Evolutionary conservation across 2,329 filamentous ascomycete species (phyloP).

Genomic region (Colletotrichum noveboracense): DNA sequence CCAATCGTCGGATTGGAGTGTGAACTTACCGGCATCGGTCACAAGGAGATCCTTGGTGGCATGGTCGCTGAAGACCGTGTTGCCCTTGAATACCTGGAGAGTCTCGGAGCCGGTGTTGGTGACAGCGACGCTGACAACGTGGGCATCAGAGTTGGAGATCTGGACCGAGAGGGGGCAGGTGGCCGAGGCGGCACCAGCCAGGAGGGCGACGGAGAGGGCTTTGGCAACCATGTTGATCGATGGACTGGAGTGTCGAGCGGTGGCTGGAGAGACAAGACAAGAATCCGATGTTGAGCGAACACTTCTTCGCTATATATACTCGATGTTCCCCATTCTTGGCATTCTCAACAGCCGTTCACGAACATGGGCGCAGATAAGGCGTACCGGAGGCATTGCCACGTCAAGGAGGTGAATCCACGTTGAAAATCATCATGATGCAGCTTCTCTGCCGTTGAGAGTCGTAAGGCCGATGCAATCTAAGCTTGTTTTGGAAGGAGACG

Average conservation of each 20-base stretch:
- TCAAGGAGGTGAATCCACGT: constrained; percentile 1
- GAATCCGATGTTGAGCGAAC: background rate
- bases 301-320: background rate
- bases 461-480: background rate
- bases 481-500: constrained; percentile 3
- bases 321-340: background rate
- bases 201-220: constrained; percentile 9
- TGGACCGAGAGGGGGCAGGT: constrained; percentile 14
- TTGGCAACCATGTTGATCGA: constrained; percentile 13
- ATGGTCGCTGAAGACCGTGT: constrained; percentile 19
- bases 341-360: background rate
- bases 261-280: background rate
- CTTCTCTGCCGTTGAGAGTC: background rate
- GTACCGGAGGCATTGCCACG: constrained; percentile 4
- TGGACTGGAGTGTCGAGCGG: background rate
- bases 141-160: constrained; percentile 8
- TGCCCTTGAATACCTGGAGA: constrained; percentile 14
- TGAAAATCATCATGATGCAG: background rate
- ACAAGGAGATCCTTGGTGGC: constrained; percentile 19
- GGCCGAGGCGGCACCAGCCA: constrained; percentile 15
- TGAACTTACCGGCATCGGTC: constrained; percentile 10
- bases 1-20: background rate
- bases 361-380: constrained; percentile 1
- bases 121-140: constrained; percentile 13
- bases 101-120: constrained; percentile 18